phyloP scores from a whole-genome alignment of 441 rosid species.

The Jatropha multifida region DNA sequence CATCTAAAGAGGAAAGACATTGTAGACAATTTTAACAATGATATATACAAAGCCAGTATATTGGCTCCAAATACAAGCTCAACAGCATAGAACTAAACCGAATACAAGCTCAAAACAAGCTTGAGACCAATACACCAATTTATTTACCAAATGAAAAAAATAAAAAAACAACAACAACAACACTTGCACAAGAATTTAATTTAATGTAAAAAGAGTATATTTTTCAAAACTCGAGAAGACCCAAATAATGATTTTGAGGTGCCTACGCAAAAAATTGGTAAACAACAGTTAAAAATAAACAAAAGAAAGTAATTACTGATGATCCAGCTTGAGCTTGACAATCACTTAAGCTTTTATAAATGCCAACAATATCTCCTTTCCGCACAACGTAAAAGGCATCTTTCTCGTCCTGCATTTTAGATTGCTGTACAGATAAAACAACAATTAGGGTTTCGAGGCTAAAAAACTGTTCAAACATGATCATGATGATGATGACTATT shows the following conservation, averaged over 20 bases:
- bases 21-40: background rate
- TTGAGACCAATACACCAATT: too few relatives aligned
- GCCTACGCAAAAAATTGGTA: background rate
- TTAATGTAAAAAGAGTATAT: background rate
- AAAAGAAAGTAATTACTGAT: conserved; percentile 40
- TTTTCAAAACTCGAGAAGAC: background rate
- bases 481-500: background rate
- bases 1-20: background rate
- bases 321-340: conserved; percentile 77
- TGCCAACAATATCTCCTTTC: conserved; percentile 78
- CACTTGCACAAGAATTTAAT: too few relatives aligned
- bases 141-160: background rate
- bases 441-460: background rate
- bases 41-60: background rate
- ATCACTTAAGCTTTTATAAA: conserved; percentile 62
- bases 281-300: background rate
- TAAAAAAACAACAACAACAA: background rate
- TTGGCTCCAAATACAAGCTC: background rate
- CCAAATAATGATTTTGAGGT: background rate
- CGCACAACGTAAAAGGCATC: conserved; percentile 78
- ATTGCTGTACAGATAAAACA: background rate
- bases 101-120: too few relatives aligned
- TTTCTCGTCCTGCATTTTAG: conserved; percentile 49
- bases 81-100: background rate
- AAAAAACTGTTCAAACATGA: background rate